Evolutionary conservation across 1,284 basidiomycete genomes (phyloP).

Genomic region (Papiliotrema fonsecae): DNA sequence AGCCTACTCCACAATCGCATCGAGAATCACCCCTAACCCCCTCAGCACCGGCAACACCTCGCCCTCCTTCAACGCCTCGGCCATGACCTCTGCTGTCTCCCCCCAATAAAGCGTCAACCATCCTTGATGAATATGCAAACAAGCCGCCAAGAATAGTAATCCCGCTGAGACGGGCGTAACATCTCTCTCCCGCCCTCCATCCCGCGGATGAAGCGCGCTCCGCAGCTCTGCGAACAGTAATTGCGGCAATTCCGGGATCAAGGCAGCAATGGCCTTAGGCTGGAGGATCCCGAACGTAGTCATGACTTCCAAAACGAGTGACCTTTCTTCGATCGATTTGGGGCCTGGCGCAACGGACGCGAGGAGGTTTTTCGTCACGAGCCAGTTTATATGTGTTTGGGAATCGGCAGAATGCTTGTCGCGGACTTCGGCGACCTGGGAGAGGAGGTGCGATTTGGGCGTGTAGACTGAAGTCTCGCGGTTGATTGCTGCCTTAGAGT

Average conservation of each 20-base stretch:
- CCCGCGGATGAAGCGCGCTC: slow-evolving; percentile 11
- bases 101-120: slow-evolving; percentile 31
- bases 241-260: slow-evolving; percentile 28
- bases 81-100: slow-evolving; percentile 27
- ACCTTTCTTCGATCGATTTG: slow-evolving; percentile 18
- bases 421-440: slow-evolving; percentile 27
- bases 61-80: slow-evolving; percentile 20
- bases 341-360: slow-evolving; percentile 9
- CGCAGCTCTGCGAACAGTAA: slow-evolving; percentile 25
- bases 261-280: slow-evolving; percentile 13
- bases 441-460: slow-evolving; percentile 14
- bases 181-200: slow-evolving; percentile 6
- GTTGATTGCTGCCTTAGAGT: slow-evolving; percentile 36
- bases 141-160: slow-evolving; percentile 19
- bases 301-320: slow-evolving; percentile 27
- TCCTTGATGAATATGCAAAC: slow-evolving; percentile 14
- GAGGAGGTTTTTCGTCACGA: slow-evolving; percentile 28
- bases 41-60: slow-evolving; percentile 28
- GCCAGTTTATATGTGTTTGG: slow-evolving; percentile 22
- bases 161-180: slow-evolving; percentile 6
- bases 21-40: slow-evolving; percentile 28
- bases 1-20: slow-evolving; percentile 10
- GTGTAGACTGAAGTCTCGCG: slow-evolving; percentile 28
- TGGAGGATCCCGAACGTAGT: slow-evolving; percentile 28
- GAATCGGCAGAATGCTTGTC: slow-evolving; percentile 21